Conservation (phyloP, 208 protist species). For the Crithidia fasciculata region DNA sequence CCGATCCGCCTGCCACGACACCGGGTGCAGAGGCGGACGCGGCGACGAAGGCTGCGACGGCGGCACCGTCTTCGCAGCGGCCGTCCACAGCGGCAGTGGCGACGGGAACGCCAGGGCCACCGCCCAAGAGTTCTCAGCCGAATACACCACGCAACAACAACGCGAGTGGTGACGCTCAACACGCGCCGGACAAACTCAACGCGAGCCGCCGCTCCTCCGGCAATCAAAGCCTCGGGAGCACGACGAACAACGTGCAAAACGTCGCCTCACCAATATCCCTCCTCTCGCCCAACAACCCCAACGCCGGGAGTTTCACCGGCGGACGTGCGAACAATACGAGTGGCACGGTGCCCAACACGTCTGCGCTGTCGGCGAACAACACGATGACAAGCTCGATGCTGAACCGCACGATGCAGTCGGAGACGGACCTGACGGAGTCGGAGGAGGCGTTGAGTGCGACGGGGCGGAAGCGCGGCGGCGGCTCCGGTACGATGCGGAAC, state of each 20-base stretch:
- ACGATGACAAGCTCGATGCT: neutral
- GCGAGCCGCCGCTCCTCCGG: too few species aligned
- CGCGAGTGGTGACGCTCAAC: too few species aligned
- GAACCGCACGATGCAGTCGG: neutral
- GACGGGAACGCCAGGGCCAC: neutral
- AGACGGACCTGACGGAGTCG: slow-evolving; percentile 14
- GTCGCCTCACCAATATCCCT: slow-evolving; percentile 5
- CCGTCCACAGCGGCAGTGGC: too few species aligned
- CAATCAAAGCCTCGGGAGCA: neutral
- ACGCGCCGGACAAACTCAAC: too few species aligned
- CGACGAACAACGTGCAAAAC: neutral
- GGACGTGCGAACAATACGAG: neutral
- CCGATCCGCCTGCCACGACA: neutral
- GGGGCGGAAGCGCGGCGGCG: neutral
- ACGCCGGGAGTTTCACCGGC: neutral
- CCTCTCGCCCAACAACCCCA: neutral
- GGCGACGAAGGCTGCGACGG: neutral
- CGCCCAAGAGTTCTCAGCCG: neutral
- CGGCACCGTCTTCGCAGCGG: too few species aligned
- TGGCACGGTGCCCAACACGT: neutral
- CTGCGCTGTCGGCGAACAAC: neutral
- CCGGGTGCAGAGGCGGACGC: neutral
- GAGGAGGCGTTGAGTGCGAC: slow-evolving; percentile 11
- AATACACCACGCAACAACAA: too few species aligned
- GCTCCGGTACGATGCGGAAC: slow-evolving; percentile 20